Conservation (phyloP, 192 early-diverging fungal genomes). For the Martensiomyces pterosporus region DNA sequence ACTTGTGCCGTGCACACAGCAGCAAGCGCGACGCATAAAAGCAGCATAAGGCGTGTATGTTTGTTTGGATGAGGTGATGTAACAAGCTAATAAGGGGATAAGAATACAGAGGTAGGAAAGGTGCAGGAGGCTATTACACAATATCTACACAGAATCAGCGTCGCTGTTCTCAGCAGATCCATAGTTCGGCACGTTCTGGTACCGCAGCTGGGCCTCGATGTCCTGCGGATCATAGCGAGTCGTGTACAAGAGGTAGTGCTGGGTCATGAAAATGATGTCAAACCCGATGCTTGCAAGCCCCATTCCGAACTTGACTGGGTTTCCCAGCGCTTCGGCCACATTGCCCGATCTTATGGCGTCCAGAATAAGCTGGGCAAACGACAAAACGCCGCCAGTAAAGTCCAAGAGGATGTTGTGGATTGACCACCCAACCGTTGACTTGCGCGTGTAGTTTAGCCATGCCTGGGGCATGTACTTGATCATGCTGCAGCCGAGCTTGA, state of each 20-base stretch:
- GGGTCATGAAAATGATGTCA: constrained; percentile 76
- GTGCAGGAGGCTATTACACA: not conserved
- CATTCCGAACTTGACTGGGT: constrained; percentile 71
- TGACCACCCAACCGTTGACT: constrained; percentile 87
- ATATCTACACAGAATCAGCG: not conserved
- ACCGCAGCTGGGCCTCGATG: constrained; percentile 16
- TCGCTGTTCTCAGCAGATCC: constrained; percentile 29
- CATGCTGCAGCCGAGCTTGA: constrained; percentile 77
- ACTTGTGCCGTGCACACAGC: too few species aligned
- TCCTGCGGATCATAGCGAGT: constrained; percentile 19
- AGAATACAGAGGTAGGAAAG: not conserved
- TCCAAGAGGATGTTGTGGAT: constrained; percentile 87
- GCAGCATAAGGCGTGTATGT: too few species aligned
- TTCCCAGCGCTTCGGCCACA: constrained; percentile 54
- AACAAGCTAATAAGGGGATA: too few species aligned
- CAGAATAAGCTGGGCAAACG: constrained; percentile 70
- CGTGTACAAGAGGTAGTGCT: constrained; percentile 76
- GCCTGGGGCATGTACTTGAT: constrained; percentile 77
- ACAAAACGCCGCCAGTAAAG: constrained; percentile 75
- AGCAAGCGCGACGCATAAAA: too few species aligned
- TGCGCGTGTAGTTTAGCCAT: constrained; percentile 64
- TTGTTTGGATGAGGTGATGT: too few species aligned
- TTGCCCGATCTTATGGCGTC: constrained; percentile 59
- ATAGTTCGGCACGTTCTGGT: constrained; percentile 10
- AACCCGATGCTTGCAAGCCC: constrained; percentile 76